Evolutionary conservation across 2,329 filamentous ascomycete species (phyloP), one percentile per base, ranked within the genome.

Genomic region (Zasmidium cellare): DNA sequence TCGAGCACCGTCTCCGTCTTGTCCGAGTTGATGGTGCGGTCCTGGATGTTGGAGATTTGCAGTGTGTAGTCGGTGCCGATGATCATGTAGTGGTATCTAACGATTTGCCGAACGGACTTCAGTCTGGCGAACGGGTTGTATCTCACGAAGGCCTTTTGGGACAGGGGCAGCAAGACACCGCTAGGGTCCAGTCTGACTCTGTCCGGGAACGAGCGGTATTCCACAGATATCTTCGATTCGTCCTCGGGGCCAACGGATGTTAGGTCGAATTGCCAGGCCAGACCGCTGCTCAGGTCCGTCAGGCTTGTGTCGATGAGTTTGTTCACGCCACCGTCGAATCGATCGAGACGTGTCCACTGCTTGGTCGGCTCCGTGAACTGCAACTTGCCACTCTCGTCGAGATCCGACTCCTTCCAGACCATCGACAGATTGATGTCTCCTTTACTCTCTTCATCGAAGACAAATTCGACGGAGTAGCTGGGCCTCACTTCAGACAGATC

Each of bases 191-290:
- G 61, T 7, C 49, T 52, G 28, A 71, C 50, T 18, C 52, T 53
- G 3, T 64, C 28, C 9, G 64, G 59, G 45, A 71, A 69, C 22
- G 58, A 46, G 16, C 24, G 23, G 3, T 67, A 50, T 1, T 58
- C 28, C 1, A 50, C 25, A 0, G 62, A 58, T 1, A 72, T 55
- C 2, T 59, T 51, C 2, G 55, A 55, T 18, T 56, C 58, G 5
- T 65, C 57, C 11, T 63, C 59, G 14, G 70, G 46, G 3, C 56
- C 35, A 14, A 61, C 57, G 2, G 64, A 55, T 6, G 65, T 45
- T 6, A 73, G 46, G 18, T 72, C 70, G 51, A 71, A 68, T n/a
- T 67, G 64, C 71, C 71, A 73, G 3, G 71, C 66, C 9, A 55
- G 60, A 19, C 69, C 65, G n/a, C 57, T 61, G 14, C 58, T 58